These are phyloP conservation scores for Torrubiella hemipterigena DNA, from an alignment of 2,329 filamentous ascomycete genomes.

Conservation along the genomic window DNA sequence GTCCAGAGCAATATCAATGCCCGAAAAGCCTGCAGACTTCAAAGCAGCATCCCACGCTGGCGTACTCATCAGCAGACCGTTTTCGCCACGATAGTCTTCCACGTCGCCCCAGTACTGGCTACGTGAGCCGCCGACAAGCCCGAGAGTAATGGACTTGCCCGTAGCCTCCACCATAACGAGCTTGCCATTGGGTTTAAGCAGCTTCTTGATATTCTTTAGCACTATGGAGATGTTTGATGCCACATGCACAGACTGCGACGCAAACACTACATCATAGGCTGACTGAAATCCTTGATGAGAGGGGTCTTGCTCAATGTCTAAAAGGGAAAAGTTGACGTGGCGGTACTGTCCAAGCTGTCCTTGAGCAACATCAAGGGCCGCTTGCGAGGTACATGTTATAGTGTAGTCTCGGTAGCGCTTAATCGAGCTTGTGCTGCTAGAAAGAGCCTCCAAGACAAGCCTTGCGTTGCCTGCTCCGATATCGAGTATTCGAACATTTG, in stretches of 20 bases:
- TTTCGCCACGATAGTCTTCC: neutral
- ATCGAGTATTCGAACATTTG: too few relatives aligned
- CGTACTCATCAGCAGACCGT: conserved; percentile 5
- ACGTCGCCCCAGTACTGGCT: neutral
- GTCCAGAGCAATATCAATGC: conserved; percentile 1
- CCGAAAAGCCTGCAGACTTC: conserved; percentile 2
- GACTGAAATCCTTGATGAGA: conserved; percentile 2
- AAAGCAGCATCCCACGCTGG: conserved; percentile 1
- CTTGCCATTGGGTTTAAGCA: conserved; percentile 14
- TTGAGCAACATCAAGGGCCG: too few relatives aligned
- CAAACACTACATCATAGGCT: conserved; percentile 9
- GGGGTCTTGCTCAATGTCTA: conserved; percentile 8
- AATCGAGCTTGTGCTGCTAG: too few relatives aligned
- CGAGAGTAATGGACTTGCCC: neutral
- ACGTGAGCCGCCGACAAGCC: neutral
- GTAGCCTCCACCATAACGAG: conserved; percentile 12
- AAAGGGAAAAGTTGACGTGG: conserved; percentile 9
- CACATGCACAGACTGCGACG: conserved; percentile 12
- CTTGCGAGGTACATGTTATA: too few relatives aligned
- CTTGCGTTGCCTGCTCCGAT: too few relatives aligned
- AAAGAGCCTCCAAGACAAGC: too few relatives aligned
- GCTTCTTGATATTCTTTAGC: too few relatives aligned
- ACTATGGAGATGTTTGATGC: conserved; percentile 11
- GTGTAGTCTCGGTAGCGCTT: too few relatives aligned
- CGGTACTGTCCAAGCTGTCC: too few relatives aligned